phyloP scores from a whole-genome alignment of 352 stramenopile species.

The Phytophthora sp. region DNA sequence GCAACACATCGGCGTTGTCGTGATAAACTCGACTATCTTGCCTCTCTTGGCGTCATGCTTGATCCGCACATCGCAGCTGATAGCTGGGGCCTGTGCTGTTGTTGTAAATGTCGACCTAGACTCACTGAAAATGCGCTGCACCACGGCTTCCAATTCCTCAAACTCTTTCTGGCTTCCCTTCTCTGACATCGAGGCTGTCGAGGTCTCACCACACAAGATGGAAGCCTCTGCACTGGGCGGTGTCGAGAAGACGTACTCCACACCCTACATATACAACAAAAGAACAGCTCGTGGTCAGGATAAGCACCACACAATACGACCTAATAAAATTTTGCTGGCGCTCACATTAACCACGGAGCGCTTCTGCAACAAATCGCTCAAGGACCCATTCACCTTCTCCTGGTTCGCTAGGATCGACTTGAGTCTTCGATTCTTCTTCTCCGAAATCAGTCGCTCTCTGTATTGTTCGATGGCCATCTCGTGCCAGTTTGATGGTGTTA shows the following conservation, averaged over 20 bases:
- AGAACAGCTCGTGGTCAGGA: neutral
- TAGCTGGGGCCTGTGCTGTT: neutral
- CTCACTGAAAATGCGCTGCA: slow-evolving; percentile 14
- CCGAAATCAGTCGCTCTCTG: slow-evolving; percentile 25
- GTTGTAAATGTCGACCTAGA: neutral
- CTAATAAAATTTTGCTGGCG: too few species aligned
- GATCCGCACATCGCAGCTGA: slow-evolving; percentile 29
- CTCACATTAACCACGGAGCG: slow-evolving; percentile 25
- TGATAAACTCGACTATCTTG: slow-evolving; percentile 30
- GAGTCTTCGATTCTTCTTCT: slow-evolving; percentile 36
- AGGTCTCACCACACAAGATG: neutral
- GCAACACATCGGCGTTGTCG: slow-evolving; percentile 30
- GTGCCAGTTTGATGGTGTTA: slow-evolving; percentile 11
- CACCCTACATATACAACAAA: slow-evolving; percentile 12
- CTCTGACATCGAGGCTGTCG: neutral
- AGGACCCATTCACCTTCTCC: slow-evolving; percentile 19
- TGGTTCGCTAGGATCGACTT: slow-evolving; percentile 31
- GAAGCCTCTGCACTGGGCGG: neutral
- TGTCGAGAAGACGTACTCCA: slow-evolving; percentile 20
- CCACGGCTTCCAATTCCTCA: slow-evolving; percentile 12
- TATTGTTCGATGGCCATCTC: slow-evolving; percentile 28
- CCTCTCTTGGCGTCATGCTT: slow-evolving; percentile 16
- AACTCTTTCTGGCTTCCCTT: neutral
- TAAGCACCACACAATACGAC: too few species aligned
- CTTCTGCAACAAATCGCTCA: slow-evolving; percentile 22